A percentile compares a stretch with the other conserved stretches of the same genome.
phyloP scores from a whole-genome alignment of 495 filamentous ascomycete species.

The Sphaerosporella brunnea region DNA sequence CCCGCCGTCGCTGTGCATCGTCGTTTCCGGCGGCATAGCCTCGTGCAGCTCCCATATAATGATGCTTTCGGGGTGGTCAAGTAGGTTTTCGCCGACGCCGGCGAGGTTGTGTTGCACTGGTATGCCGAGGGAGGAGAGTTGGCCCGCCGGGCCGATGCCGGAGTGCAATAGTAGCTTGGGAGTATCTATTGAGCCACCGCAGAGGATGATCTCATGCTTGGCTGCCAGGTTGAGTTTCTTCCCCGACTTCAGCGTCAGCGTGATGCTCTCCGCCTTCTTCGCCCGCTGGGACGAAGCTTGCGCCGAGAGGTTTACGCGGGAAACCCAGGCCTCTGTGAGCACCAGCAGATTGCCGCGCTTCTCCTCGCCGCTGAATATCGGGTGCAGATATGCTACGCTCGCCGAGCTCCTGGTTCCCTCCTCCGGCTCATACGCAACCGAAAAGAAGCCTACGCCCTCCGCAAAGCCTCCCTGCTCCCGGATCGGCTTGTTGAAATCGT shows the following conservation, averaged over 20 bases:
- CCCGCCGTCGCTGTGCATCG: constrained; percentile 71
- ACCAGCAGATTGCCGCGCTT: constrained; percentile 61
- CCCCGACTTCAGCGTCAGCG: constrained; percentile 48
- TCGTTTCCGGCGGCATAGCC: constrained; percentile 56
- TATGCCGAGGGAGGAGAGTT: constrained; percentile 48
- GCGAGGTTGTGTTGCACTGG: constrained; percentile 52
- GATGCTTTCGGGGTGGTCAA: constrained; percentile 62
- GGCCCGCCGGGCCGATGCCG: constrained; percentile 50
- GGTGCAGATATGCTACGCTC: constrained; percentile 73
- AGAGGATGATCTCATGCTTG: constrained; percentile 56
- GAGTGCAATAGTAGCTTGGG: constrained; percentile 57
- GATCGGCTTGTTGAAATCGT: constrained; percentile 69
- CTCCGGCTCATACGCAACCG: constrained; percentile 65
- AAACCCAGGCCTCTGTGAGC: constrained; percentile 64
- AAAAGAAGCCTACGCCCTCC: constrained; percentile 67
- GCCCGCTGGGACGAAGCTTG: constrained; percentile 33
- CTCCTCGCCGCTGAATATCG: constrained; percentile 59
- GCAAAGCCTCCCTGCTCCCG: constrained; percentile 46
- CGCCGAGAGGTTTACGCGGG: constrained; percentile 45
- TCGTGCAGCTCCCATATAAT: constrained; percentile 73
- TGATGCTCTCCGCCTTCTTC: constrained; percentile 49
- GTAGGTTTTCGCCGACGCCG: constrained; percentile 62
- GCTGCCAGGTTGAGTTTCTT: constrained; percentile 40
- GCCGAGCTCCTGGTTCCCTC: constrained; percentile 61
- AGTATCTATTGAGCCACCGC: constrained; percentile 62